Conservation (phyloP, 441 rosid species). For the Populus hybrid region DNA sequence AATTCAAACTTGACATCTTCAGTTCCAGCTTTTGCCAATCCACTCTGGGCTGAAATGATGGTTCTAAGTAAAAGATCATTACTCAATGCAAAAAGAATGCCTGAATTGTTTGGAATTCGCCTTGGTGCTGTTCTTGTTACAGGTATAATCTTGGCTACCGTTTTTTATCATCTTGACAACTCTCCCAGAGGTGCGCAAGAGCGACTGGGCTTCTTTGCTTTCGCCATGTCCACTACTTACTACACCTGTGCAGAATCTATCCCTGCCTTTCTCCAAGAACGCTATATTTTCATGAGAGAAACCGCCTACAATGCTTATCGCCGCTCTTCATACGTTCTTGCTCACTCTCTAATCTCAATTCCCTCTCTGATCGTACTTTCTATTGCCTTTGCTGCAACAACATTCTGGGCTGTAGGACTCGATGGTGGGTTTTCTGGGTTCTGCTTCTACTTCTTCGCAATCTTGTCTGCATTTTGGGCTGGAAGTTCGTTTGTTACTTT, state of each 20-base stretch:
- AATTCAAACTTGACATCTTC: slow-evolving; percentile 48
- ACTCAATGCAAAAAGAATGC: slow-evolving; percentile 68
- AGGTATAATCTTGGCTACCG: slow-evolving; percentile 67
- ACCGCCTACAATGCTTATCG: slow-evolving; percentile 88
- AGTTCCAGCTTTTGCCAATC: slow-evolving; percentile 67
- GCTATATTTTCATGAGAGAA: slow-evolving; percentile 91
- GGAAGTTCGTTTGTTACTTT: slow-evolving; percentile 83
- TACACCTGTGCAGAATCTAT: slow-evolving; percentile 91
- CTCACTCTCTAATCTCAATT: slow-evolving; percentile 62
- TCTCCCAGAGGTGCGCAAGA: slow-evolving; percentile 85
- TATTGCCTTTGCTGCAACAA: slow-evolving; percentile 54
- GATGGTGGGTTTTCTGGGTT: slow-evolving; percentile 58
- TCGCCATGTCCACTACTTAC: slow-evolving; percentile 84
- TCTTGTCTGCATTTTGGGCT: slow-evolving; percentile 73
- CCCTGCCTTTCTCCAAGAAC: slow-evolving; percentile 78
- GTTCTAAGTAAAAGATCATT: slow-evolving; percentile 69
- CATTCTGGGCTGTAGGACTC: slow-evolving; percentile 72
- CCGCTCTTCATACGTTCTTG: slow-evolving; percentile 74
- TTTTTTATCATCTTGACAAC: slow-evolving; percentile 60
- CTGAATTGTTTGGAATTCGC: slow-evolving; percentile 71
- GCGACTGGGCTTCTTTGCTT: slow-evolving; percentile 76
- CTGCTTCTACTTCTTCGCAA: slow-evolving; percentile 57
- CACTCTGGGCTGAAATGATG: slow-evolving; percentile 67
- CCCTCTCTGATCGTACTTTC: slow-evolving; percentile 66
- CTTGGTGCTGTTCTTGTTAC: slow-evolving; percentile 77